Evolutionary conservation across 768 basidiomycete genomes (phyloP), one percentile per base, ranked within the genome.

Genomic region (Trametes sanguinea): DNA sequence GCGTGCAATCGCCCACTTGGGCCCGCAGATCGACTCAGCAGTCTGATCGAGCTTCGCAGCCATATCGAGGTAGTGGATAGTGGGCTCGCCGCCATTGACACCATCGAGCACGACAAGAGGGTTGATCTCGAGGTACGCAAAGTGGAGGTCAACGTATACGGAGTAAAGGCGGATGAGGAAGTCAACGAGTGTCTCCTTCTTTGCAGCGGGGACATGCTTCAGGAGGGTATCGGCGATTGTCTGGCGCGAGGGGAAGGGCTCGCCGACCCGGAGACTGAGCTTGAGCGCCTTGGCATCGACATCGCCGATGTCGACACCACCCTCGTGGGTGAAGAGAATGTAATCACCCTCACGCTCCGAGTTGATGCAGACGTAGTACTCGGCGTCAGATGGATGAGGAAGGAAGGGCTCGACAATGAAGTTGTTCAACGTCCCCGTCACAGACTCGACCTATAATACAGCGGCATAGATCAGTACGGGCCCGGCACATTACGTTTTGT

Each of bases 401-500:
- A 95, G 82, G 87, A 99, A 97, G n/a, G 96, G 96, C 77, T 99
- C 96, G 66, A 98, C 84, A 76, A 99, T 98, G 80, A 99, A 98
- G 75, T 89, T 97, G 82, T 89, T 95, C 66, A 99, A 83, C 37
- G 93, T 94, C 63, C 96, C 96, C n/a, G 90, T 92, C 64, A 92
- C 87, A 48, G 89, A 84, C 79, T 97, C 97, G 62, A 98, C 96
- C 91, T 94, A 66, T 6, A 51, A 22, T 39, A 64, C 39, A 37
- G 62, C 14, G 64, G 44, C 35, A 11, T 37, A 37, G 67, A 60
- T 72, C 51, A 70, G 65, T 58, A 57, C 30, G 52, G 22, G 22
- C 22, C 22, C 22, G 22, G 35, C 51, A 42, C 10, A 51, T 43
- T n/a, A 51, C 17, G 33, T 47, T 37, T 27, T 46, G 17, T 54